Conservation (phyloP, 345 rosid species). For the Sisymbrium altissimum region DNA sequence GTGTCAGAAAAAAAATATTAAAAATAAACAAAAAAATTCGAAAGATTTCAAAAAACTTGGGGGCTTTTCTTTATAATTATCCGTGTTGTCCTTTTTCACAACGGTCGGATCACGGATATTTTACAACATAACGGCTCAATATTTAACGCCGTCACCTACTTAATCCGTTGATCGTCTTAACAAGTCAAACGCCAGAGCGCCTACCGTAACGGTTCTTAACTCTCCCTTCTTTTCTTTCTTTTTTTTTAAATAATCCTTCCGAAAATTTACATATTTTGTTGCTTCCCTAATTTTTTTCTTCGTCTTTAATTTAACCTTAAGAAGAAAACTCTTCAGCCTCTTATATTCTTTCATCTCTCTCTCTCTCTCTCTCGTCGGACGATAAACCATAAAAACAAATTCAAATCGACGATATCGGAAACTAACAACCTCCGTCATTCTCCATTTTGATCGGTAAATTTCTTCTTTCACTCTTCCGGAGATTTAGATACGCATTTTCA, state of each 20-base stretch:
- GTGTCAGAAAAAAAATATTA: neutral
- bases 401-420: constrained; percentile 10
- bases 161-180: constrained; percentile 2
- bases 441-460: constrained; percentile 14
- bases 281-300: neutral
- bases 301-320: constrained; percentile 21
- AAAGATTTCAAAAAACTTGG: constrained; percentile 19
- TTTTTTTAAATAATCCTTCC: neutral
- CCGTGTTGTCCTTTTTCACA: constrained; percentile 30
- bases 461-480: neutral
- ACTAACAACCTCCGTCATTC: neutral
- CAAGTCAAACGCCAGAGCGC: constrained; percentile 32
- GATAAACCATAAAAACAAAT: neutral
- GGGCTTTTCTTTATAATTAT: neutral
- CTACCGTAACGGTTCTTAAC: constrained; percentile 35
- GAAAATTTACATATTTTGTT: neutral
- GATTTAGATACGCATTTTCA: neutral
- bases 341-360: neutral
- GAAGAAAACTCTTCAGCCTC: neutral
- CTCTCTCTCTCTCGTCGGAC: constrained; percentile 11
- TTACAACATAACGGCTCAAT: constrained; percentile 28
- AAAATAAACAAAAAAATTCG: constrained; percentile 4
- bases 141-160: constrained; percentile 15
- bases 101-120: constrained; percentile 42
- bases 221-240: neutral